These are phyloP conservation scores for Styphnolobium japonicum DNA, from an alignment of 306 rosid genomes.

Conservation along the genomic window DNA sequence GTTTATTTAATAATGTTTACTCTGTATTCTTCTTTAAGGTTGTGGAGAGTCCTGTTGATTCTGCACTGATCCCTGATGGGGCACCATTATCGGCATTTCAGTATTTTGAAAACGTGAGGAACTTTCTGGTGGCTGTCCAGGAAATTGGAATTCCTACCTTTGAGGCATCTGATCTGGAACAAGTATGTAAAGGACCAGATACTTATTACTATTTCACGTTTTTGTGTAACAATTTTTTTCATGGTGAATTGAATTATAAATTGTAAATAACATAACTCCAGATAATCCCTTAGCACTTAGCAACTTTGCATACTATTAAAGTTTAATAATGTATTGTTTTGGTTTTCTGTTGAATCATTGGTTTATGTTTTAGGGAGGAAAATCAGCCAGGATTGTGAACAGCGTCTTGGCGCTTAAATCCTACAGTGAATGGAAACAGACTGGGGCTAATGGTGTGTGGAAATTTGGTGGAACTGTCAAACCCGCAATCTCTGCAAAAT, in stretches of 20 bases:
- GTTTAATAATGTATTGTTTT: slow-evolving; percentile 1
- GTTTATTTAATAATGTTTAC: background rate
- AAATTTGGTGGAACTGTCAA: slow-evolving; percentile 86
- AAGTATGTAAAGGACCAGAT: slow-evolving; percentile 52
- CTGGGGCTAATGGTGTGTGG: slow-evolving; percentile 79
- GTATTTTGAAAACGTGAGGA: slow-evolving; percentile 92
- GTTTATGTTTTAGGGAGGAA: slow-evolving; percentile 70
- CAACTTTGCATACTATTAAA: background rate
- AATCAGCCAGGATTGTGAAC: slow-evolving; percentile 76
- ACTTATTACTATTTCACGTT: background rate
- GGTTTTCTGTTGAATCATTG: background rate
- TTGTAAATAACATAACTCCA: background rate
- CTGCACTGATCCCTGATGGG: slow-evolving; percentile 77
- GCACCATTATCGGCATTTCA: slow-evolving; percentile 90
- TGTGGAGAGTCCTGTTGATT: slow-evolving; percentile 90
- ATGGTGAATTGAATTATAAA: background rate
- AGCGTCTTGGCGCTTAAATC: slow-evolving; percentile 84
- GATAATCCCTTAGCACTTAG: background rate
- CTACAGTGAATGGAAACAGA: slow-evolving; percentile 82
- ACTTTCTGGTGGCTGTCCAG: slow-evolving; percentile 76
- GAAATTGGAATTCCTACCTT: slow-evolving; percentile 86
- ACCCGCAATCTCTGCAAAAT: slow-evolving; percentile 46
- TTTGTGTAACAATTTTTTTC: background rate
- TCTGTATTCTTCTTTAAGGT: slow-evolving; percentile 45
- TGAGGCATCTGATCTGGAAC: slow-evolving; percentile 96